Base-by-base conservation (phyloP, 306 rosid species). In the Casuarina glauca region DNA sequence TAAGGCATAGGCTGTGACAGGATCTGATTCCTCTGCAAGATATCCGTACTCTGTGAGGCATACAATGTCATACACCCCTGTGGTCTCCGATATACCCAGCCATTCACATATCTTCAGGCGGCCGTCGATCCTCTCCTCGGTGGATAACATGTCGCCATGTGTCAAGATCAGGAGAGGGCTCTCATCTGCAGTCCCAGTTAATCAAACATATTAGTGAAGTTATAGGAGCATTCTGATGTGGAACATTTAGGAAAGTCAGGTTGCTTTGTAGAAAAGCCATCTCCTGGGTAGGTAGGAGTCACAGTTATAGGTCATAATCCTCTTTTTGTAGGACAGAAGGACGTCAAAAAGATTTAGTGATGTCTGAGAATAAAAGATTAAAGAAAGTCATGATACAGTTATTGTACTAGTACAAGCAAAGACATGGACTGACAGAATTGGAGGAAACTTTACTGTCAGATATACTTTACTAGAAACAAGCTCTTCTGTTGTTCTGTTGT, bases 61-160 rank as follows among this genome's bases (percentile, higher is more conserved):
- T 60, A 85, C 86, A 32, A 85, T 51, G 43, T 85, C 86, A 46
- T 85, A 85, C n/a, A 82, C 88, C 36, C 88, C 86, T 7, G 41
- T 78, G 7, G 74, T 85, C 81, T 81, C 88, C 35, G 85, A 85
- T 73, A 79, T 46, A 15, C 80, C 78, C 5, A 85, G 42, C 53
- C 48, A 58, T n/a, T 82, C 83, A 26, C 88, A 81, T 50, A 85
- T 75, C 46, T 75, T 75, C 4, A 81, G 77, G 49, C 88, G 71
- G 44, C 81, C 86, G 44, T 85, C 88, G 6, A 85, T 81, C 74
- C 88, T 85, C 78, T 85, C 88, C 78, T 85, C 88, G 2, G 79
- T 55, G 12, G 86, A 75, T 76, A 85, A 71, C 88, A 75, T 71
- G 81, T 85, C 88, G 7, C 88, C 88, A 38, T 85, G 86, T 42